A percentile compares a stretch with the other conserved stretches of the same genome.
phyloP scores from a whole-genome alignment of 129 eudicot genomes.

The Pittosporum tobira region DNA sequence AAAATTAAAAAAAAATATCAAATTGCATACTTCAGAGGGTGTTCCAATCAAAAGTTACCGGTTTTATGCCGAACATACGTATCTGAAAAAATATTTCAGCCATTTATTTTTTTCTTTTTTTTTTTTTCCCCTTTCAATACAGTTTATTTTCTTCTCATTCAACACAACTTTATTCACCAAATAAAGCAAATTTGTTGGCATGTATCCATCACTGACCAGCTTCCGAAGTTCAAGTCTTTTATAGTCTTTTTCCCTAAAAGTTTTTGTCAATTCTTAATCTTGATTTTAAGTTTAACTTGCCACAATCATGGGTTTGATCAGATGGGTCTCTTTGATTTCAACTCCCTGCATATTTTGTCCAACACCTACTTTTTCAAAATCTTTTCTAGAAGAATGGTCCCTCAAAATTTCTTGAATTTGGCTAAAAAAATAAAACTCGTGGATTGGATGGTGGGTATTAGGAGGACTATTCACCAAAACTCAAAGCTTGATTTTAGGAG shows the following conservation, averaged over 20 bases:
- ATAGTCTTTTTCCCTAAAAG: neutral
- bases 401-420: slow-evolving; percentile 28
- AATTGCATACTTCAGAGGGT: no score
- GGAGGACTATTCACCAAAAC: slow-evolving; percentile 50
- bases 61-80: no score
- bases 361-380: slow-evolving; percentile 17
- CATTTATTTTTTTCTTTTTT: no score
- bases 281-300: neutral
- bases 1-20: no score
- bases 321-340: slow-evolving; percentile 16
- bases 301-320: slow-evolving; percentile 17
- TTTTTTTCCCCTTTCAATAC: no score
- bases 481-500: slow-evolving; percentile 56
- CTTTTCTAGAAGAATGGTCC: slow-evolving; percentile 25
- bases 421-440: slow-evolving; percentile 37
- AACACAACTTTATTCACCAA: neutral
- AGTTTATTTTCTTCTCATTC: no score
- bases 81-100: no score
- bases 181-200: neutral
- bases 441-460: slow-evolving; percentile 49
- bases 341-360: slow-evolving; percentile 15
- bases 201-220: no score
- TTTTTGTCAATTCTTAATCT: neutral
- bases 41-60: no score
- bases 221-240: neutral